phyloP scores from a whole-genome alignment of 2,329 filamentous ascomycete genomes.

The Chaetomiaceae sp. region DNA sequence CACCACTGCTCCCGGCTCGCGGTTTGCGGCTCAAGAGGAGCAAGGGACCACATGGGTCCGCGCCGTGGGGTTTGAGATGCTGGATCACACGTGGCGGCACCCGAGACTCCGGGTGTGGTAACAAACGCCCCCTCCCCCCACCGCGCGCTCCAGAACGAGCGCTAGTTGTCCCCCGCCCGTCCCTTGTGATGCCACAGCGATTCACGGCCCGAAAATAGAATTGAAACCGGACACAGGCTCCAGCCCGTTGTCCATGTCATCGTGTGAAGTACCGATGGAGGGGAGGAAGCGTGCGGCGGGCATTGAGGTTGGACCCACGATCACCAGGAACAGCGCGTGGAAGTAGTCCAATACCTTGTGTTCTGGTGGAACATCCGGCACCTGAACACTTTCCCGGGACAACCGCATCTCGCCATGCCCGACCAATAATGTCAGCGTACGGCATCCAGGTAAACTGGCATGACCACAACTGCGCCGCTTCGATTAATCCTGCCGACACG shows the following conservation, averaged over 20 bases:
- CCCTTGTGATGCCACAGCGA: no score
- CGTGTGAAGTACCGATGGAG: no score
- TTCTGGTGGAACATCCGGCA: background rate
- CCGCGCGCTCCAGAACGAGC: no score
- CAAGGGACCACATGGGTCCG: background rate
- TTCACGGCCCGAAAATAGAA: no score
- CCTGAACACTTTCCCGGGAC: constrained; percentile 8
- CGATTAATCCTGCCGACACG: background rate
- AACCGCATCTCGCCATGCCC: no score
- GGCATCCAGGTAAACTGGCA: no score
- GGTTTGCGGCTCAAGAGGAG: background rate
- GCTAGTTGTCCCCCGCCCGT: no score
- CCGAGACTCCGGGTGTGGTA: background rate
- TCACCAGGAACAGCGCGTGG: background rate
- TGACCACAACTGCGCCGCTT: constrained; percentile 9
- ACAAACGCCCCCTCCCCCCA: background rate
- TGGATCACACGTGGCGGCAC: constrained; percentile 17
- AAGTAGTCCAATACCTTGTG: no score
- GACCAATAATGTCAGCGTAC: no score
- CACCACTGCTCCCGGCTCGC: no score
- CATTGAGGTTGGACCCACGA: constrained; percentile 7
- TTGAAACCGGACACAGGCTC: no score
- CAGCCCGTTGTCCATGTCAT: no score
- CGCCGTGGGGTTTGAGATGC: constrained; percentile 8
- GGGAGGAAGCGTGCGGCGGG: constrained; percentile 1